phyloP scores from a whole-genome alignment of 2,329 filamentous ascomycete species.

The Graphium sp. region DNA sequence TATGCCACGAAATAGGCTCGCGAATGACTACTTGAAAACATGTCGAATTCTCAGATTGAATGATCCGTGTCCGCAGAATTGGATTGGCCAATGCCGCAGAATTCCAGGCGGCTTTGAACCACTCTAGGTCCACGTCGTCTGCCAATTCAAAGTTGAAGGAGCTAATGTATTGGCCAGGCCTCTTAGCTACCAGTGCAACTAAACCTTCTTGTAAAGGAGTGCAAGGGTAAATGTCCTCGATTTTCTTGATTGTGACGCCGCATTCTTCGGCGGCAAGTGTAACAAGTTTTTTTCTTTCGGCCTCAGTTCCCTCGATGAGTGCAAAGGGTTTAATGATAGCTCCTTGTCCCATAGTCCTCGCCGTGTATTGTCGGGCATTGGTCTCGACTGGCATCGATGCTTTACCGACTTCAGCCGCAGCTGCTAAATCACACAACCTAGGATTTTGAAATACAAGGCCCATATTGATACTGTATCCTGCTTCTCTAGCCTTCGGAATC shows the following conservation, averaged over 20 bases:
- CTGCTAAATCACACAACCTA: conserved; percentile 23
- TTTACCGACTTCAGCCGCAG: conserved; percentile 10
- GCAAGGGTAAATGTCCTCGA: conserved; percentile 37
- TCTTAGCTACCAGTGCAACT: conserved; percentile 32
- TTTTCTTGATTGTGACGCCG: conserved; percentile 12
- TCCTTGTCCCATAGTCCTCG: no score
- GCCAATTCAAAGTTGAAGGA: conserved; percentile 25
- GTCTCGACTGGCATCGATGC: no score
- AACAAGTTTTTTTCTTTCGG: conserved; percentile 14
- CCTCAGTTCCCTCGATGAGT: conserved; percentile 17
- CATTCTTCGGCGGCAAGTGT: conserved; percentile 25
- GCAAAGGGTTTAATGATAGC: conserved; percentile 18
- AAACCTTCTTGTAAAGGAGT: conserved; percentile 36
- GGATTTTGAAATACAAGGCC: conserved; percentile 26
- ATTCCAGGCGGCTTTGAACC: conserved; percentile 7
- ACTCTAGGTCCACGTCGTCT: not conserved
- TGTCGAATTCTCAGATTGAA: no score
- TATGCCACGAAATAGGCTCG: no score
- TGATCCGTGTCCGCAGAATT: no score
- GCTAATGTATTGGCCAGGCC: conserved; percentile 32
- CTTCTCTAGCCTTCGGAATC: conserved; percentile 21
- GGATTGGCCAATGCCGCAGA: no score
- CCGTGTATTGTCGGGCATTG: no score
- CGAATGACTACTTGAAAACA: no score
- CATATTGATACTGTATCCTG: conserved; percentile 22